phyloP scores from a whole-genome alignment of 257 asterid species.

The Paulownia fortunei region DNA sequence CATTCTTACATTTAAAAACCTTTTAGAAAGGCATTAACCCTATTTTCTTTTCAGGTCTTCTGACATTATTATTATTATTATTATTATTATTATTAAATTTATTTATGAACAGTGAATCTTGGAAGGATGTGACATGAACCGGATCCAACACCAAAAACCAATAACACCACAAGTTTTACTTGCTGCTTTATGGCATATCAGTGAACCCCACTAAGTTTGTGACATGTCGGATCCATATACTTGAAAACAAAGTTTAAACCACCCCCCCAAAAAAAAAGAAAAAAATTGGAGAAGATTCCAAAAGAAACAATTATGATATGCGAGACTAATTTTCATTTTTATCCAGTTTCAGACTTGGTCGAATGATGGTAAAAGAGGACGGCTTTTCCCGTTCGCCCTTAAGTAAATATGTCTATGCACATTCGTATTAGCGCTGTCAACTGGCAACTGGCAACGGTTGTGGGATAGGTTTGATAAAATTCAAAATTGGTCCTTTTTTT shows the following conservation, averaged over 20 bases:
- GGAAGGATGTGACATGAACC: slow-evolving; percentile 42
- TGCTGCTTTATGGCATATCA: slow-evolving; percentile 37
- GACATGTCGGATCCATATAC: slow-evolving; percentile 37
- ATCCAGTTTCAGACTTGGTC: too few species aligned
- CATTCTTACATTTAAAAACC: background rate
- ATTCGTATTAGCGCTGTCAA: too few species aligned
- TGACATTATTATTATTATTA: background rate
- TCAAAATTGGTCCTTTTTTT: too few species aligned
- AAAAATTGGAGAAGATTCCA: background rate
- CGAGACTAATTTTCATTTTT: background rate
- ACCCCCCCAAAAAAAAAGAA: background rate
- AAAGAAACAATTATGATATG: slow-evolving; percentile 8
- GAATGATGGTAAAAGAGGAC: too few species aligned
- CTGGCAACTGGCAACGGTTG: too few species aligned
- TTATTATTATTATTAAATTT: background rate
- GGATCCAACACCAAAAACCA: slow-evolving; percentile 30
- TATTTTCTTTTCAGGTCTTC: background rate
- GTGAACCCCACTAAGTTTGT: slow-evolving; percentile 32
- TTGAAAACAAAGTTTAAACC: background rate
- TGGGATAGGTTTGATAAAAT: too few species aligned
- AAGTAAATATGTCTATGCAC: too few species aligned
- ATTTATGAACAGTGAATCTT: background rate
- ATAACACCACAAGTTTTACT: background rate
- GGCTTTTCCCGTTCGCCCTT: too few species aligned
- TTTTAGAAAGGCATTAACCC: slow-evolving; percentile 16